These are phyloP conservation scores for Bipolaris gigantea DNA, from an alignment of 2,329 filamentous ascomycete species.

Conservation along the genomic window DNA sequence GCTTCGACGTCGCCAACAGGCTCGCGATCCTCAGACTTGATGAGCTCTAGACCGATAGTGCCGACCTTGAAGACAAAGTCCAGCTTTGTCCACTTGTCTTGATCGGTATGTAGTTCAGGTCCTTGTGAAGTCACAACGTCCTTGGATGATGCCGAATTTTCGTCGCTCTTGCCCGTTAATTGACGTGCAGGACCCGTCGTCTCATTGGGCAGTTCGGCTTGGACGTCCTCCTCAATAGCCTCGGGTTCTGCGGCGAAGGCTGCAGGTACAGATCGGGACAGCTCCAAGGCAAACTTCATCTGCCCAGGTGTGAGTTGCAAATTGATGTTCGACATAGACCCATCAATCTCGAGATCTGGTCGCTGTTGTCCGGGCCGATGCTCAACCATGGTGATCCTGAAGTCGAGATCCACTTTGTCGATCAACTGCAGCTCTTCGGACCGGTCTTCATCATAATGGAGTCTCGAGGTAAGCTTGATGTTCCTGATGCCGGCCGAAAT, in stretches of 20 bases:
- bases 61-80: conserved; percentile 89
- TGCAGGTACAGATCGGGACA: conserved; percentile 83
- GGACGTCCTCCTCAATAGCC: conserved; percentile 69
- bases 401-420: conserved; percentile 91
- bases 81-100: conserved; percentile 85
- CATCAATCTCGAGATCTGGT: conserved; percentile 89
- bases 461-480: conserved; percentile 84
- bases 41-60: conserved; percentile 83
- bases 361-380: conserved; percentile 75
- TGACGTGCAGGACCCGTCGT: conserved; percentile 55
- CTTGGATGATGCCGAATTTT: conserved; percentile 47
- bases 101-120: conserved; percentile 70
- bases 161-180: conserved; percentile 45
- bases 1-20: conserved; percentile 78
- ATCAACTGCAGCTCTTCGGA: conserved; percentile 94
- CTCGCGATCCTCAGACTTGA: conserved; percentile 72
- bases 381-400: conserved; percentile 89
- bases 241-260: conserved; percentile 79
- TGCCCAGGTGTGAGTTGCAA: conserved; percentile 87
- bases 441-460: conserved; percentile 72
- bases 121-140: conserved; percentile 51
- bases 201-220: conserved; percentile 68
- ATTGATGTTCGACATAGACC: conserved; percentile 91
- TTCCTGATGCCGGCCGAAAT: conserved; percentile 90
- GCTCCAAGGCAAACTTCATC: conserved; percentile 82